A percentile compares a stretch with the other conserved stretches of the same genome.
phyloP scores from a whole-genome alignment of 2,329 filamentous ascomycete species.

The Aspergillus unguis region DNA sequence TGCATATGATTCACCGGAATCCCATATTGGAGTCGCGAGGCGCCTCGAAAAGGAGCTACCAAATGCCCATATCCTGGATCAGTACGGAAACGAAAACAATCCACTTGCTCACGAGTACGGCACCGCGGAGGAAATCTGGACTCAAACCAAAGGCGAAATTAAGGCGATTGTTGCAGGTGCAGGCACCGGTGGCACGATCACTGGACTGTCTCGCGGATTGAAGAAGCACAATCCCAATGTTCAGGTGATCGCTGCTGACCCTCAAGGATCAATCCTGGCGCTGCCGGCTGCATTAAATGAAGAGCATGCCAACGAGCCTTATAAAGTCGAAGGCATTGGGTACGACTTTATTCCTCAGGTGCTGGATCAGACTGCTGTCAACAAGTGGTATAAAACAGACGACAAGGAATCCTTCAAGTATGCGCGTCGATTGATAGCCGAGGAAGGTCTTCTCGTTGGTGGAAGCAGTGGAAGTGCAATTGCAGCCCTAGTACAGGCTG shows the following conservation, averaged over 20 bases:
- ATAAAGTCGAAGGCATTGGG: constrained; percentile 98
- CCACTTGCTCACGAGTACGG: constrained; percentile 89
- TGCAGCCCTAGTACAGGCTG: constrained; percentile 72
- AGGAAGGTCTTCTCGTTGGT: constrained; percentile 90
- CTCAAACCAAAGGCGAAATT: constrained; percentile 78
- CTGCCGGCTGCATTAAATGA: constrained; percentile 76
- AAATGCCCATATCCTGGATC: constrained; percentile 94
- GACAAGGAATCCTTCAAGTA: constrained; percentile 87
- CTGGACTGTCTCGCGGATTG: constrained; percentile 78
- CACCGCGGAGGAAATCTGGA: constrained; percentile 95
- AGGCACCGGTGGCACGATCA: constrained; percentile 93
- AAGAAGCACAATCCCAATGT: constrained; percentile 81
- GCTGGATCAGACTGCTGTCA: constrained; percentile 72
- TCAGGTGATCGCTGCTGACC: constrained; percentile 90
- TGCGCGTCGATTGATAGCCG: constrained; percentile 83
- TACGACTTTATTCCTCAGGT: constrained; percentile 99
- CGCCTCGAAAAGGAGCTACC: constrained; percentile 92
- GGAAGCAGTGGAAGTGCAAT: constrained; percentile 92
- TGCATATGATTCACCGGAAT: constrained; percentile 90
- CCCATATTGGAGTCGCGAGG: constrained; percentile 90
- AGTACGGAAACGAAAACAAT: constrained; percentile 90
- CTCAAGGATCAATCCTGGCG: constrained; percentile 86
- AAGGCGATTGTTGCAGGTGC: constrained; percentile 85
- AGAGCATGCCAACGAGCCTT: constrained; percentile 74
- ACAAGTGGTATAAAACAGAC: constrained; percentile 98